Conservation (phyloP, 2,329 filamentous ascomycete species). For the Microcyclospora tardicrescens region DNA sequence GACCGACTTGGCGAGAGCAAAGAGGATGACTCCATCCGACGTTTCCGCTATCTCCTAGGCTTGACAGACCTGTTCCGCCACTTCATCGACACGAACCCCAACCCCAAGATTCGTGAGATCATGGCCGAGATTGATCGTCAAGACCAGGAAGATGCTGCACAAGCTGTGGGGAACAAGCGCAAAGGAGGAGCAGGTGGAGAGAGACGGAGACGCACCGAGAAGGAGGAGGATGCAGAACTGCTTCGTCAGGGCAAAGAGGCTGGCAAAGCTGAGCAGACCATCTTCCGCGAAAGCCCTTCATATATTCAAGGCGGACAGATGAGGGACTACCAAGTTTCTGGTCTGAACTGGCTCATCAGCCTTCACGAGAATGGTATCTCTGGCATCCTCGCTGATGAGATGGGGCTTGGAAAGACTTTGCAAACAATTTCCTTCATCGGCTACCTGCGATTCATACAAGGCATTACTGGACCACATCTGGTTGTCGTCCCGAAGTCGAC, state of each 20-base stretch:
- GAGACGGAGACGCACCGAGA: slow-evolving; percentile 77
- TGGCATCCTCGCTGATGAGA: slow-evolving; percentile 93
- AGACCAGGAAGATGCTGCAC: slow-evolving; percentile 58
- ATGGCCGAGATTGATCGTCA: slow-evolving; percentile 91
- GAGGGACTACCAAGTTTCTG: slow-evolving; percentile 93
- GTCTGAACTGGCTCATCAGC: slow-evolving; percentile 94
- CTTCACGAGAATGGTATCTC: slow-evolving; percentile 98
- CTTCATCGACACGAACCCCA: slow-evolving; percentile 95
- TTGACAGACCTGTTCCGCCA: slow-evolving; percentile 95
- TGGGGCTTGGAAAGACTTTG: slow-evolving; percentile 94
- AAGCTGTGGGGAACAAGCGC: slow-evolving; percentile 61
- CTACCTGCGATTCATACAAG: slow-evolving; percentile 82
- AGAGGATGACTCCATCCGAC: slow-evolving; percentile 89
- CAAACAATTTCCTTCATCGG: slow-evolving; percentile 96
- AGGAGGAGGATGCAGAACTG: slow-evolving; percentile 90
- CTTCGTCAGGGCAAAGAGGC: slow-evolving; percentile 78
- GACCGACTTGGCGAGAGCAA: slow-evolving; percentile 83
- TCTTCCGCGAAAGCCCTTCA: slow-evolving; percentile 87
- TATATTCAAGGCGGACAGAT: slow-evolving; percentile 75
- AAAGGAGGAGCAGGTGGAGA: slow-evolving; percentile 74
- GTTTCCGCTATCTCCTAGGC: slow-evolving; percentile 89
- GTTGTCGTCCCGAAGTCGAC: slow-evolving; percentile 93
- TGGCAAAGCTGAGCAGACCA: slow-evolving; percentile 62
- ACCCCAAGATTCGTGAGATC: slow-evolving; percentile 86
- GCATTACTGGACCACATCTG: slow-evolving; percentile 80